These are phyloP conservation scores for Penicillium decumbens DNA, from an alignment of 2,329 filamentous ascomycete genomes.

Conservation along the genomic window DNA sequence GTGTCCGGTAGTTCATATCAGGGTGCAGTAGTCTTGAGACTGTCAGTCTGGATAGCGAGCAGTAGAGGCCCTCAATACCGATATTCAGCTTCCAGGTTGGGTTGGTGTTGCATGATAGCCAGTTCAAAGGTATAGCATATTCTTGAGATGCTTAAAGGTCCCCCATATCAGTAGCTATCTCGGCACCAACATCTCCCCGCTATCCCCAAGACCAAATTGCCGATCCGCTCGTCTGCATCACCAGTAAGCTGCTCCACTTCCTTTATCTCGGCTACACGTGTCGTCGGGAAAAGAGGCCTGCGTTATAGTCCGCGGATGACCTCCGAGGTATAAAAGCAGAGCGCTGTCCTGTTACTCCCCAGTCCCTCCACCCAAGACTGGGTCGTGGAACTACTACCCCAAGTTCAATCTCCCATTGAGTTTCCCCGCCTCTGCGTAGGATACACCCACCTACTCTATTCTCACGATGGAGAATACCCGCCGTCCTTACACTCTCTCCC, in stretches of 20 bases:
- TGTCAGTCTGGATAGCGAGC: not conserved
- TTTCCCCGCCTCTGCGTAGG: not conserved
- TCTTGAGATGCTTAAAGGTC: too few species aligned
- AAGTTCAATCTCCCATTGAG: not conserved
- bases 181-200: not conserved
- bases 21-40: not conserved
- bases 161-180: not conserved
- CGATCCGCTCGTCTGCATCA: conserved; percentile 14
- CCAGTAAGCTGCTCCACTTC: conserved; percentile 11
- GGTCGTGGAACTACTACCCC: not conserved
- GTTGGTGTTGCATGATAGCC: too few species aligned
- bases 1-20: not conserved
- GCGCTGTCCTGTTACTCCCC: not conserved
- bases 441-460: not conserved
- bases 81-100: too few species aligned
- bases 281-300: not conserved
- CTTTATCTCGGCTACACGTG: conserved; percentile 18
- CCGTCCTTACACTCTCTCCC: conserved; percentile 22
- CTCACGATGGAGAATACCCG: conserved; percentile 24
- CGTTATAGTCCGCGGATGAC: conserved; percentile 7
- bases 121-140: too few species aligned
- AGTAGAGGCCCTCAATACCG: too few species aligned
- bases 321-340: conserved; percentile 4
- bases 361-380: not conserved
- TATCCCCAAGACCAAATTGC: conserved; percentile 9